Base-by-base conservation (phyloP, 1,139 yeast species). In the Pichia sp. region DNA sequence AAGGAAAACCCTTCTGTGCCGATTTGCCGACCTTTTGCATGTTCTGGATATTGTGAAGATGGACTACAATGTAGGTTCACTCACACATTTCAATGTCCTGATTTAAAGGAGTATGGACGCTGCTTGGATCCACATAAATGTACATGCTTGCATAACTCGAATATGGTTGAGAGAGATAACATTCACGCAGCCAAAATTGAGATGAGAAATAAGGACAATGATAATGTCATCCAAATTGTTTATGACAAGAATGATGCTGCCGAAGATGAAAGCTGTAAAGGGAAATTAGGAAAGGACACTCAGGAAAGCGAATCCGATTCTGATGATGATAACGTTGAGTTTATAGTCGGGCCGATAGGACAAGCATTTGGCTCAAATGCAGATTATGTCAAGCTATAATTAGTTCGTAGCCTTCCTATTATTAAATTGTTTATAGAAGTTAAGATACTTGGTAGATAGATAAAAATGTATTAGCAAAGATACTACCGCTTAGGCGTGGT, bases 31-130 rank as follows among this genome's bases (percentile, higher is more conserved):
- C 77, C 72, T 22, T 84, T 84, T 62, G 69, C 88, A 2, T 51
- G 77, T 24, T 72, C 72, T 8, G 88, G 91, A 1, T 80, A 72
- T 59, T 83, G 94, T 56, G 70, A 63, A 21, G 55, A 72, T 26
- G 94, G 94, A 0, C 53, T 58, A 17, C 49, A 53, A 26, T 83
- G 94, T 54, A 65, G 69, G 6, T 67, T 72, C 39, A 57, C 70
- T 29, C 94, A 83, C 55, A 59, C 63, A 10, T 69, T 64, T 48
- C 74, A 72, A 39, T 83, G 94, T 55, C 93, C 94, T 0, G 91
- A 82, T 51, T 74, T 67, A 47, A 79, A 74, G 45, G 77, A 74
- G 42, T 62, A 63, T 16, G 82, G 82, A 12, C 51, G 48, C 16
- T 83, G 94, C 56, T 64, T 72, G 1, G 57, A 72, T 39, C 41